Conservation (phyloP, 805 yeast species). For the Wickerhamiella musiphila region DNA sequence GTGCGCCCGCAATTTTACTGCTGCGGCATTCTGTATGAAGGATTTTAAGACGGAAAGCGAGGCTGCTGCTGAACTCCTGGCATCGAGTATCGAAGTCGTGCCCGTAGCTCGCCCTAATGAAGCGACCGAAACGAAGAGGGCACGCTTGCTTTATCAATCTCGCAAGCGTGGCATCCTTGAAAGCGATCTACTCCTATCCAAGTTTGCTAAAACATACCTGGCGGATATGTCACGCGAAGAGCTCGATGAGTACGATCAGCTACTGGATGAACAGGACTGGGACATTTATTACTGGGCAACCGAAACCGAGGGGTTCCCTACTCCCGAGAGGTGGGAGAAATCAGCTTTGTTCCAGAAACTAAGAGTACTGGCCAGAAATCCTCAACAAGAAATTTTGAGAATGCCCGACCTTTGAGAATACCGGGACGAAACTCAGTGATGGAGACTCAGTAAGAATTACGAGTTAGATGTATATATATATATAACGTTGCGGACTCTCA, state of each 20-base stretch:
- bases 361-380: slow-evolving; percentile 59
- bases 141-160: slow-evolving; percentile 80
- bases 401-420: slow-evolving; percentile 54
- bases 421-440: slow-evolving; percentile 4
- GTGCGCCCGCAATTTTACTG: no score
- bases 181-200: slow-evolving; percentile 67
- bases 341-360: slow-evolving; percentile 44
- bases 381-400: slow-evolving; percentile 53
- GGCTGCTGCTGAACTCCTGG: no score
- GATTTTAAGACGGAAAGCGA: no score
- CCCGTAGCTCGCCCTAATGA: slow-evolving; percentile 72
- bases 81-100: slow-evolving; percentile 47
- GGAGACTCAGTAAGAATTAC: neutral
- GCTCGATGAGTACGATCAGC: slow-evolving; percentile 62
- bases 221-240: slow-evolving; percentile 40
- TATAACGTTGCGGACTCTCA: no score
- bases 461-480: neutral
- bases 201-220: slow-evolving; percentile 68
- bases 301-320: slow-evolving; percentile 54
- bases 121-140: slow-evolving; percentile 52
- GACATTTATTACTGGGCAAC: slow-evolving; percentile 98
- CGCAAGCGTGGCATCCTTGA: slow-evolving; percentile 92
- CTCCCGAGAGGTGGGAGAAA: slow-evolving; percentile 74
- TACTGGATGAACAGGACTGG: slow-evolving; percentile 95
- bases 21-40: no score